Conservation (phyloP, 1,139 yeast species). For the Saccharomyces uvarum region DNA sequence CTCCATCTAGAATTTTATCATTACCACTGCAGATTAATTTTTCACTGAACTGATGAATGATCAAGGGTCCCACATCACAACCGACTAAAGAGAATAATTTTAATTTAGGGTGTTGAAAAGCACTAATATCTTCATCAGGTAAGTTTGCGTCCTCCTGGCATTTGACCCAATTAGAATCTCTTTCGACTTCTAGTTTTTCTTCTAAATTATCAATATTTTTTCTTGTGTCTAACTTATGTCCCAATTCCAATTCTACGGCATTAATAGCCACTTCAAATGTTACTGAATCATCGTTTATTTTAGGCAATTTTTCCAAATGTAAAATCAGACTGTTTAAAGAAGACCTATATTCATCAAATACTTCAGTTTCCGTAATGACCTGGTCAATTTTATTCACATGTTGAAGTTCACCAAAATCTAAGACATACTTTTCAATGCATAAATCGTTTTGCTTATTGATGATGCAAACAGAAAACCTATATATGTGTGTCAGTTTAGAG, state of each 20-base stretch:
- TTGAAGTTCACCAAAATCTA: conserved; percentile 30
- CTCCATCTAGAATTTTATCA: background rate
- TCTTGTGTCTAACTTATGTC: conserved; percentile 14
- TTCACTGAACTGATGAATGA: conserved; percentile 25
- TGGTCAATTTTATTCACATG: conserved; percentile 14
- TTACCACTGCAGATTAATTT: conserved; percentile 6
- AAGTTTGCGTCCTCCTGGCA: conserved; percentile 21
- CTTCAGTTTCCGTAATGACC: conserved; percentile 18
- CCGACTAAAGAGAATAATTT: conserved; percentile 27
- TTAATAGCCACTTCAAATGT: conserved; percentile 27
- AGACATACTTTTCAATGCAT: conserved; percentile 25
- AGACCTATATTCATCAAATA: conserved; percentile 29
- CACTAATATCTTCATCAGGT: conserved; percentile 6
- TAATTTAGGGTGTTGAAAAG: conserved; percentile 15
- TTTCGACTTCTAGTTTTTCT: conserved; percentile 18
- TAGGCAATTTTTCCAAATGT: conserved; percentile 21
- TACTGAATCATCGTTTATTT: conserved; percentile 22
- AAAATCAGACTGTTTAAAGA: conserved; percentile 25
- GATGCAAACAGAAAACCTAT: conserved; percentile 22
- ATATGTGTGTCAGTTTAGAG: conserved; percentile 20
- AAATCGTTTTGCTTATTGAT: conserved; percentile 16
- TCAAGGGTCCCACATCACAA: conserved; percentile 28
- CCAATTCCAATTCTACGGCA: conserved; percentile 23
- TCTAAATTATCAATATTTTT: conserved; percentile 10
- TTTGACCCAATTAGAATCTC: conserved; percentile 28